Base-by-base conservation (phyloP, 768 basidiomycete species). In the Ramaria sp. region DNA sequence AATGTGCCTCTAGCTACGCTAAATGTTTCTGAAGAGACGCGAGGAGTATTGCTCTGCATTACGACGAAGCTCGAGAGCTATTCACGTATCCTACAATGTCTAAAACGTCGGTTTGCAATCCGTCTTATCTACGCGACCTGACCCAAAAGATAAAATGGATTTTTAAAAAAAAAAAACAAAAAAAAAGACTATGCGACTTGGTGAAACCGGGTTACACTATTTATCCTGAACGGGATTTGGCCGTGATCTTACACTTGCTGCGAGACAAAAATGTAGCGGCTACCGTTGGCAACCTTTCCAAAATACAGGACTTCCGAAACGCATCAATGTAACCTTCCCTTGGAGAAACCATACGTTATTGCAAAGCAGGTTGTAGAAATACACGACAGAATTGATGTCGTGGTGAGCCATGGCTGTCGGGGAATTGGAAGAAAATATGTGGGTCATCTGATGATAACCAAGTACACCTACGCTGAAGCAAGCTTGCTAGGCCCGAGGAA, bases 301-400 rank as follows among this genome's bases (percentile, higher is more conserved):
- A 65, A 38, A 65, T 72, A 25, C 65, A 66, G 1, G 67, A 71
- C 30, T 63, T 77, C n/a, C 67, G 68, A 52, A 55, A 60, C 5
- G 55, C 61, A 10, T 50, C 57, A 67, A 70, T 51, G 67, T 69
- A 3, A 66, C 65, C 8, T 59, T 12, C 38, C 71, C 4, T 60
- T 71, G 24, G 69, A 70, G 16, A 44, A 50, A n/a, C 20, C 52
- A 20, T 50, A 56, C 18, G 49, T 3, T 15, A 27, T 24, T 20
- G 36, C 36, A 5, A 51, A 56, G 28, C 12, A 51, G 25, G 55
- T 50, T 28, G 24, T 51, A 32, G 24, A 30, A 3, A 25, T 51
- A 25, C 62, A 77, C 57, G 73, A 73, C 0, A 63, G 65, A 30
- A 58, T 77, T 24, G 74, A 78, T 53, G 74, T 75, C 0, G 55